Conservation (phyloP, 1,139 yeast genomes). For the Scheffersomyces quercinus region DNA sequence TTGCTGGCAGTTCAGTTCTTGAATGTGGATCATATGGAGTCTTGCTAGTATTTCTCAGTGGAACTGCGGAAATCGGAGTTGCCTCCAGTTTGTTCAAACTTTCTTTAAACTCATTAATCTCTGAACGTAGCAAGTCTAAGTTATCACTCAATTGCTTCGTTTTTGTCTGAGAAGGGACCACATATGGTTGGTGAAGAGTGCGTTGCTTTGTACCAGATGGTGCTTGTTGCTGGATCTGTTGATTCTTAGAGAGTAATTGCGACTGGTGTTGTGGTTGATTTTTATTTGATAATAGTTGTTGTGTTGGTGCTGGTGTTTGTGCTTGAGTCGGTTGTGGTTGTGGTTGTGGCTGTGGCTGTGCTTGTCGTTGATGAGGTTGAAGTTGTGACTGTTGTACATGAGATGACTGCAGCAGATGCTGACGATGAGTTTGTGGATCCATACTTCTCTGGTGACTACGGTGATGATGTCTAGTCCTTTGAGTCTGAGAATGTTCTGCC, state of each 20-base stretch:
- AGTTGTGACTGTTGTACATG: constrained; percentile 4
- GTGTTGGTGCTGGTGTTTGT: too few relatives aligned
- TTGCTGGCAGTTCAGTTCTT: constrained; percentile 2
- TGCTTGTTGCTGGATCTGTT: neutral
- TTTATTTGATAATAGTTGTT: too few relatives aligned
- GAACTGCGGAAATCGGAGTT: neutral
- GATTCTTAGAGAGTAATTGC: neutral
- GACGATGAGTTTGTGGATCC: constrained; percentile 1
- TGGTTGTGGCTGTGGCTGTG: constrained; percentile 1
- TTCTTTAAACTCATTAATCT: constrained; percentile 50
- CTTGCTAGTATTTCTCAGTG: neutral
- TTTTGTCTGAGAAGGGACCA: constrained; percentile 20
- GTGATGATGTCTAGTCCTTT: constrained; percentile 15
- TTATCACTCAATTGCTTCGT: constrained; percentile 43
- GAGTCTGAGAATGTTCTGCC: constrained; percentile 11
- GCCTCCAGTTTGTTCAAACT: constrained; percentile 34
- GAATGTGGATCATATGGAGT: constrained; percentile 2
- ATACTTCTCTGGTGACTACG: constrained; percentile 12
- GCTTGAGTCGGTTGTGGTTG: too few relatives aligned
- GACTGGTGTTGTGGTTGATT: constrained; percentile 3
- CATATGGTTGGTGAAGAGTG: constrained; percentile 16
- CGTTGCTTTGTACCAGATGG: constrained; percentile 3
- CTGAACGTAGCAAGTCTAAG: constrained; percentile 43
- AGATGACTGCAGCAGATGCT: constrained; percentile 4
- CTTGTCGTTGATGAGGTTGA: constrained; percentile 12